Base-by-base conservation (phyloP, 164 flowering plant genomes). In the Magnolia officinalis region DNA sequence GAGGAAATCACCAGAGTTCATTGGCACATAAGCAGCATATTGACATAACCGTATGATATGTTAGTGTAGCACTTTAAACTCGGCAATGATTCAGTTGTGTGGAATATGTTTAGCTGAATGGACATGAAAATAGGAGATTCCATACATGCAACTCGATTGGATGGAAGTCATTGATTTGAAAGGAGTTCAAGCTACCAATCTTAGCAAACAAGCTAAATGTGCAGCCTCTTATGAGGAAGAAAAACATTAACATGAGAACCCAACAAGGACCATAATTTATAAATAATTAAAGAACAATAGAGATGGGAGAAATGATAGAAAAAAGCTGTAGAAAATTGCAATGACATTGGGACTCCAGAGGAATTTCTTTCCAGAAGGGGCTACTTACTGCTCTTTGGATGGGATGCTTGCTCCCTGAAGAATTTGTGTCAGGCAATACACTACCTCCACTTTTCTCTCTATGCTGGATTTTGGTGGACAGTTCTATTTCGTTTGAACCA, bases 371-470 rank as follows among this genome's bases (percentile, higher is more conserved):
- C 61, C 61, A 9, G 4, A n/a, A 64, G 10, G 24, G 21, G 26
- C 29, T 51, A 79, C 89, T 83, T 80, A 91, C 95, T 66, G 74
- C 31, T 73, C 78, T 76, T 72, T 82, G 88, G 52, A 66, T 59
- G 31, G 85, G 18, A 72, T 82, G 76, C 75, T 82, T 90, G 80
- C 82, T 75, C 20, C 76, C 87, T 61, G 87, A 58, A 16, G 78
- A 50, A 82, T 85, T 87, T 19, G 80, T 51, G 65, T 88, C 90
- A 49, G 85, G 85, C 76, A 82, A 77, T 76, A 87, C 95, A 64
- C 9, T 9, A 55, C 70, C 69, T 26, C 84, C 84, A 84, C 80
- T 80, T 78, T 86, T 92, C 67, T 88, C 95, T 80, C 75, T 86
- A 23, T 78, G 80, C 74, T 82, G 85, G 77, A 77, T 68, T 72